These are phyloP conservation scores for Xanthoconium separans DNA, from an alignment of 1,284 basidiomycete species.

Conservation along the genomic window DNA sequence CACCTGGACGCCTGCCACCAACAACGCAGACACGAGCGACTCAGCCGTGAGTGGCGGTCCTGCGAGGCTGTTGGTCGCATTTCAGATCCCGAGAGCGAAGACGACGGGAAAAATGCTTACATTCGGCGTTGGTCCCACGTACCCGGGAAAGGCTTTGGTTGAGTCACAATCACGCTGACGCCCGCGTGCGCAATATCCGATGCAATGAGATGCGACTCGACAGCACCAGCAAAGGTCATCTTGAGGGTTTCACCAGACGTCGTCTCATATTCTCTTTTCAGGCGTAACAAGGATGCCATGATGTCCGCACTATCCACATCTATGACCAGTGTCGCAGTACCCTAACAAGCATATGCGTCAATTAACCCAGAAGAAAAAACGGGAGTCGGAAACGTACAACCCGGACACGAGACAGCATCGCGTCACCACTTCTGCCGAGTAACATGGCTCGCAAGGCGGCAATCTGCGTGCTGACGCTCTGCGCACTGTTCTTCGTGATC, in stretches of 20 bases:
- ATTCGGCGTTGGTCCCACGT: constrained; percentile 71
- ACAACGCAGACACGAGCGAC: constrained; percentile 59
- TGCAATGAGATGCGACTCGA: constrained; percentile 76
- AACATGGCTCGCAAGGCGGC: constrained; percentile 61
- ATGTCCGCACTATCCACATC: constrained; percentile 72
- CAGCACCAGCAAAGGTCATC: constrained; percentile 70
- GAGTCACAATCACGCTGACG: constrained; percentile 70
- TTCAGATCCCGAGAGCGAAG: not conserved
- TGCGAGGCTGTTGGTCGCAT: constrained; percentile 44
- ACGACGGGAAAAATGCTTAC: constrained; percentile 36
- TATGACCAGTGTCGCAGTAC: constrained; percentile 61
- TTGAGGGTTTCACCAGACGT: constrained; percentile 53
- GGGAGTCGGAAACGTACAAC: constrained; percentile 40
- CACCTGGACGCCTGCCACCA: constrained; percentile 67
- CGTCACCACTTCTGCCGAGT: constrained; percentile 49
- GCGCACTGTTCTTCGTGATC: constrained; percentile 42
- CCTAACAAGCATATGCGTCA: constrained; percentile 31
- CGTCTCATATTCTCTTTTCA: constrained; percentile 73
- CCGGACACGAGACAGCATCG: constrained; percentile 58
- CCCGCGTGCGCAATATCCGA: constrained; percentile 65
- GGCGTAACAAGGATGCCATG: constrained; percentile 71
- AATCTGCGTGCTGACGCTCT: constrained; percentile 72
- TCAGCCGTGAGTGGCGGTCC: constrained; percentile 74
- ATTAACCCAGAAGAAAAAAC: not conserved
- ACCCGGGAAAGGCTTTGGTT: constrained; percentile 55